Conservation (phyloP, 2,329 filamentous ascomycete species). For the Fusarium sacchari region DNA sequence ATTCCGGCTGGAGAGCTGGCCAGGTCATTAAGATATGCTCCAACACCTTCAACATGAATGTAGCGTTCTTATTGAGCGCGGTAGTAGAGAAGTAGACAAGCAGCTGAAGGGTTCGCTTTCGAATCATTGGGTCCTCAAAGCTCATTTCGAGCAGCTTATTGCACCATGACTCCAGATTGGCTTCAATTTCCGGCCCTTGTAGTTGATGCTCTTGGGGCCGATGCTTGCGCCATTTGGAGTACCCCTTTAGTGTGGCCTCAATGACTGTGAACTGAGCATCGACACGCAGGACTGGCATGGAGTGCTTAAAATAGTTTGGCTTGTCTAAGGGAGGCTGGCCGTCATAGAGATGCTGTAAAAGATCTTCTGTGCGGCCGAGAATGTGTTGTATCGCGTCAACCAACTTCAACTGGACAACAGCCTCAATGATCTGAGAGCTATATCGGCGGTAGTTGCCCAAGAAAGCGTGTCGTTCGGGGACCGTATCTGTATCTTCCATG, state of each 20-base stretch:
- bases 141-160: slow-evolving; percentile 74
- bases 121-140: slow-evolving; percentile 86
- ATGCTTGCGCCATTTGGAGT: slow-evolving; percentile 75
- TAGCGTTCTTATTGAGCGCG: slow-evolving; percentile 78
- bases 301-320: slow-evolving; percentile 73
- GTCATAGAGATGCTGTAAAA: slow-evolving; percentile 80
- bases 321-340: slow-evolving; percentile 73
- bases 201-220: slow-evolving; percentile 53
- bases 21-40: slow-evolving; percentile 90
- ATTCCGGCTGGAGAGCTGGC: slow-evolving; percentile 76
- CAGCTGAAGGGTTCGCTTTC: slow-evolving; percentile 82
- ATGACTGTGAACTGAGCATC: slow-evolving; percentile 92
- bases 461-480: slow-evolving; percentile 94
- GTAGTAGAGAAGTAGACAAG: slow-evolving; percentile 87
- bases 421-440: slow-evolving; percentile 86
- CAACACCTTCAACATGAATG: slow-evolving; percentile 87
- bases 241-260: slow-evolving; percentile 88
- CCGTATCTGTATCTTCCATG: slow-evolving; percentile 92
- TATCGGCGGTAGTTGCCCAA: slow-evolving; percentile 95
- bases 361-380: slow-evolving; percentile 78
- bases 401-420: slow-evolving; percentile 82
- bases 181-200: slow-evolving; percentile 67
- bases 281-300: slow-evolving; percentile 77
- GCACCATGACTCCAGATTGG: slow-evolving; percentile 77
- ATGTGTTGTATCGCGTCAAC: slow-evolving; percentile 90